A percentile compares a stretch with the other conserved stretches of the same genome.
Evolutionary conservation across 257 asterid genomes (phyloP).

Genomic region (Forsythia viridissima): DNA sequence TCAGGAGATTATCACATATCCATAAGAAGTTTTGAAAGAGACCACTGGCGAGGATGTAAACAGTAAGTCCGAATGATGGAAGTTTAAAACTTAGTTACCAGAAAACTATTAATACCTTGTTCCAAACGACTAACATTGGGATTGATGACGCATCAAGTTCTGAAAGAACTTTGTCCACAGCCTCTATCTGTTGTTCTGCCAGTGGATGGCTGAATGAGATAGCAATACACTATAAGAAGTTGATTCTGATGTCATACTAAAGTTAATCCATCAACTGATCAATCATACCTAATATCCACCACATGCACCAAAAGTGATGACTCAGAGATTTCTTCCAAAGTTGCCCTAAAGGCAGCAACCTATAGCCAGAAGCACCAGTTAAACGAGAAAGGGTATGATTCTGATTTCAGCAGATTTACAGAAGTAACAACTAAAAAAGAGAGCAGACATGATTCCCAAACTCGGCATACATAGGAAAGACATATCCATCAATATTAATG

Average conservation of each 20-base stretch:
- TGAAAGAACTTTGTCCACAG: conserved; percentile 91
- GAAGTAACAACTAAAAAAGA: background rate
- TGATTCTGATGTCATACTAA: conserved; percentile 7
- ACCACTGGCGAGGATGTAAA: background rate
- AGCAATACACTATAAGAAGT: conserved; percentile 36
- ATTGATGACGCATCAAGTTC: conserved; percentile 79
- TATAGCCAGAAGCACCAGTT: conserved; percentile 33
- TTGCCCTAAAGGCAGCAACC: conserved; percentile 99
- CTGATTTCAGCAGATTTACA: conserved; percentile 9
- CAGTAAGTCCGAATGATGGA: background rate
- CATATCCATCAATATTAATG: background rate
- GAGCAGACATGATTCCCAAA: background rate
- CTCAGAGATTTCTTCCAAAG: conserved; percentile 90
- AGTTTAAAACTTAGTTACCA: conserved; percentile 8
- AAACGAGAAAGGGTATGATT: conserved; percentile 8
- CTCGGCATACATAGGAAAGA: background rate
- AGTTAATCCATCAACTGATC: conserved; percentile 4
- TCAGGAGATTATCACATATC: background rate
- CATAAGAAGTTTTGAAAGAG: background rate
- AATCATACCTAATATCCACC: conserved; percentile 84
- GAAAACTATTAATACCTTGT: conserved; percentile 60
- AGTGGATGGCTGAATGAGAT: conserved; percentile 79
- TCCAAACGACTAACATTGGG: conserved; percentile 88
- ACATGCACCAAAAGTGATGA: conserved; percentile 94
- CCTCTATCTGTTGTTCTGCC: conserved; percentile 86